A percentile compares a stretch with the other conserved stretches of the same genome.
These are phyloP conservation scores for Barbarea vulgaris DNA, from an alignment of 345 rosid species.

Conservation along the genomic window DNA sequence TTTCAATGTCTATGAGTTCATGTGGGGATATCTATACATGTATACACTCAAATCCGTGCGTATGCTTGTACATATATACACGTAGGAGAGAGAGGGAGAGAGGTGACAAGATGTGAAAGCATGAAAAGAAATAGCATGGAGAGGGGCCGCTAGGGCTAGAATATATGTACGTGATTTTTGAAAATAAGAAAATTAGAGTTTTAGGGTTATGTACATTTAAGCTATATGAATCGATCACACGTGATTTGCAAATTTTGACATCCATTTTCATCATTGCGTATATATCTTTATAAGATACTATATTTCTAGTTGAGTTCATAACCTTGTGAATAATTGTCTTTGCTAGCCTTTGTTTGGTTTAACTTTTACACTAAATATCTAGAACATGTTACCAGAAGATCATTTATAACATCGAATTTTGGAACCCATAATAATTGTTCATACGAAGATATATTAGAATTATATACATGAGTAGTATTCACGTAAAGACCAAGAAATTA, in stretches of 20 bases:
- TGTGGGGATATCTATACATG: constrained; percentile 35
- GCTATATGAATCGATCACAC: constrained; percentile 31
- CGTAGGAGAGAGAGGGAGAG: constrained; percentile 11
- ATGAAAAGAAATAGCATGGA: constrained; percentile 42
- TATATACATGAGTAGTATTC: constrained; percentile 30
- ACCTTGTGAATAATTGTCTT: constrained; percentile 26
- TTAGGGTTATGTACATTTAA: constrained; percentile 29
- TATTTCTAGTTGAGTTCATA: background rate
- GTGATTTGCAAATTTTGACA: constrained; percentile 6
- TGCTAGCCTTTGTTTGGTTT: constrained; percentile 21
- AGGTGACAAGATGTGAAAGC: constrained; percentile 41
- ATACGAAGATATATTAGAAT: constrained; percentile 30
- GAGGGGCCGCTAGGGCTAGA: constrained; percentile 37
- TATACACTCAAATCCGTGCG: constrained; percentile 16
- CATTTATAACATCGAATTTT: constrained; percentile 43
- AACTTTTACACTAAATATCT: constrained; percentile 24
- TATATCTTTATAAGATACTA: background rate
- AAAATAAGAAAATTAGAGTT: constrained; percentile 7
- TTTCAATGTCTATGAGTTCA: constrained; percentile 29
- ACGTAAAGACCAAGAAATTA: constrained; percentile 32
- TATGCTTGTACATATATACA: background rate
- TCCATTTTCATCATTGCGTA: constrained; percentile 18
- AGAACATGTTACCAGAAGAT: constrained; percentile 28
- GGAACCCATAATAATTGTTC: constrained; percentile 40
- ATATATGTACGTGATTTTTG: background rate